Conservation (phyloP, 2,329 filamentous ascomycete genomes). For the Colletotrichum sp. region DNA sequence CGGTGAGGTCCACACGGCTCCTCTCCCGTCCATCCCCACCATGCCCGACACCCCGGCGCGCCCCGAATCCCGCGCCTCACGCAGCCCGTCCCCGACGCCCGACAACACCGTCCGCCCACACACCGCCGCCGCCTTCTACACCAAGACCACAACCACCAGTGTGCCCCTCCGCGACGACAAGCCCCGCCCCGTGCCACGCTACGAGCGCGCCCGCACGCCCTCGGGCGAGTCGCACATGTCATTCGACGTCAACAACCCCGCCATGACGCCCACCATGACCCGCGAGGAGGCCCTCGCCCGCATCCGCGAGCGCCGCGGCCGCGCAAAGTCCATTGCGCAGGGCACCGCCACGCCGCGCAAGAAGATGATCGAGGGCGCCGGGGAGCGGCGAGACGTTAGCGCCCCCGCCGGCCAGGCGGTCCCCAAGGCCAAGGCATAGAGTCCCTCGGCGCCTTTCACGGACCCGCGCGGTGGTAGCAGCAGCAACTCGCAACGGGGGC, state of each 20-base stretch:
- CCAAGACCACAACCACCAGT: slow-evolving; percentile 55
- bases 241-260: slow-evolving; percentile 62
- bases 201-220: slow-evolving; percentile 52
- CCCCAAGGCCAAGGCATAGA: slow-evolving; percentile 19
- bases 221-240: slow-evolving; percentile 42
- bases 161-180: slow-evolving; percentile 57
- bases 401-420: slow-evolving; percentile 36
- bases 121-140: slow-evolving; percentile 52
- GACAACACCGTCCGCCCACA: slow-evolving; percentile 40
- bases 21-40: slow-evolving; percentile 45
- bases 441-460: not conserved
- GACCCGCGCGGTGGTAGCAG: not conserved
- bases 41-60: slow-evolving; percentile 35
- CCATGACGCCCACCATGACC: slow-evolving; percentile 69
- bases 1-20: slow-evolving; percentile 32
- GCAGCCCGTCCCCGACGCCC: not conserved
- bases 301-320: slow-evolving; percentile 74
- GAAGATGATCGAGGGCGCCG: slow-evolving; percentile 58
- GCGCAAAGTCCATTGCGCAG: slow-evolving; percentile 72
- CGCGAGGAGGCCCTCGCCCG: slow-evolving; percentile 78
- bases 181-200: slow-evolving; percentile 39
- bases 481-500: not conserved
- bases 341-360: slow-evolving; percentile 66
- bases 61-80: not conserved
- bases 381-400: slow-evolving; percentile 52